These are phyloP conservation scores for Komagataella pseudopastoris DNA, from an alignment of 805 yeast genomes.

Conservation along the genomic window DNA sequence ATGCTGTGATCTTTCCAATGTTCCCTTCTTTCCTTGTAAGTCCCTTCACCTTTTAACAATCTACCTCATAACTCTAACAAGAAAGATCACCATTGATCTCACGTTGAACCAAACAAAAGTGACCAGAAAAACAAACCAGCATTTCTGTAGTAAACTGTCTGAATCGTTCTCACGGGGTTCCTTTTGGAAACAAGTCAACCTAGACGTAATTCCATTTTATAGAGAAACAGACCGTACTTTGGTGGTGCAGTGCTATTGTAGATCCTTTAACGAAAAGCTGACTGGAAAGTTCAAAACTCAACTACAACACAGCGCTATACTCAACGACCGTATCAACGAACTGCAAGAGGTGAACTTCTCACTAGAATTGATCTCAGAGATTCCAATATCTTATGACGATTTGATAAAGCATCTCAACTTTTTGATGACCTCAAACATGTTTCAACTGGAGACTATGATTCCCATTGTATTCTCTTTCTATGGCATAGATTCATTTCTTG, in stretches of 20 bases:
- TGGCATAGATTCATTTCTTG: not conserved
- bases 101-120: not conserved
- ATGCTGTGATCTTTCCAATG: not conserved
- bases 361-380: not conserved
- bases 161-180: not conserved
- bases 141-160: not conserved
- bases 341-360: not conserved
- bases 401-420: constrained; percentile 12
- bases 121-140: not conserved
- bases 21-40: not conserved
- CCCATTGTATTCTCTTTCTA: constrained; percentile 17
- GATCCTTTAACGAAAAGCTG: not conserved
- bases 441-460: constrained; percentile 10
- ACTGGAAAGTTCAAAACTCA: not conserved
- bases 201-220: not conserved
- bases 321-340: not conserved
- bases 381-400: not conserved
- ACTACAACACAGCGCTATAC: not conserved
- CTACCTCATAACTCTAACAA: not conserved
- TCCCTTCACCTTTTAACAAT: not conserved
- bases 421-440: constrained; percentile 10
- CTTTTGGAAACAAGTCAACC: not conserved
- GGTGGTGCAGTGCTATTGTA: not conserved
- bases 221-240: not conserved
- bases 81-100: not conserved